Evolutionary conservation across 305 asterid genomes (phyloP).

Genomic region (Solanum aculeatissimum): DNA sequence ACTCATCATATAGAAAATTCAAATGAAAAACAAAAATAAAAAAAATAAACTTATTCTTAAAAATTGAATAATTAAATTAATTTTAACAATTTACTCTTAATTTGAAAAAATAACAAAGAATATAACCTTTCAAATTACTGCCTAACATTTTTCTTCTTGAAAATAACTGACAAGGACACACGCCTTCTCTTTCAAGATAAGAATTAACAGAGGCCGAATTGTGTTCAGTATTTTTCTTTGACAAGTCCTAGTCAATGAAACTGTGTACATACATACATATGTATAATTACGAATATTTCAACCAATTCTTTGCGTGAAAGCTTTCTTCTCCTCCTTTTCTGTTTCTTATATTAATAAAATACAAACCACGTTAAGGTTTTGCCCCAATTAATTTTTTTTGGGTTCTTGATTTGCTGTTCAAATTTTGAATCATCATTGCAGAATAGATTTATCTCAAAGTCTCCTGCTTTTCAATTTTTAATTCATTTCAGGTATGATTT

Average conservation of each 20-base stretch:
- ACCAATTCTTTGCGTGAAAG: neutral
- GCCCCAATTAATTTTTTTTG: neutral
- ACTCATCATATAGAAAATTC: too few relatives aligned
- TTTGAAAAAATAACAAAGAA: too few relatives aligned
- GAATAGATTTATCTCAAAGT: neutral
- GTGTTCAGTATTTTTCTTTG: neutral
- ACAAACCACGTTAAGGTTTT: neutral
- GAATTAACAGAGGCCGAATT: neutral
- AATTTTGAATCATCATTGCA: neutral
- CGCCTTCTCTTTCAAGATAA: too few relatives aligned
- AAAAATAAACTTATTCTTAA: too few relatives aligned
- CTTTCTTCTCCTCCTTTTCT: neutral
- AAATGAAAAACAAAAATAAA: too few relatives aligned
- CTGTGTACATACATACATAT: neutral
- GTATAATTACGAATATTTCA: neutral
- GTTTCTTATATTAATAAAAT: neutral
- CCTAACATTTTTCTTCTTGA: neutral
- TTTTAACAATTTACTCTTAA: too few relatives aligned
- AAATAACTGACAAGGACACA: too few relatives aligned
- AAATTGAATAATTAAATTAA: too few relatives aligned
- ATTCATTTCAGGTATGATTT: slow-evolving; percentile 10
- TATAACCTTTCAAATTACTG: too few relatives aligned
- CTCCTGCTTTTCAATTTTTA: neutral
- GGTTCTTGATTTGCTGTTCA: neutral
- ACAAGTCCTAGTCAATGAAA: neutral